phyloP scores from a whole-genome alignment of 1,284 basidiomycete species.

The Earliella scabrosa region DNA sequence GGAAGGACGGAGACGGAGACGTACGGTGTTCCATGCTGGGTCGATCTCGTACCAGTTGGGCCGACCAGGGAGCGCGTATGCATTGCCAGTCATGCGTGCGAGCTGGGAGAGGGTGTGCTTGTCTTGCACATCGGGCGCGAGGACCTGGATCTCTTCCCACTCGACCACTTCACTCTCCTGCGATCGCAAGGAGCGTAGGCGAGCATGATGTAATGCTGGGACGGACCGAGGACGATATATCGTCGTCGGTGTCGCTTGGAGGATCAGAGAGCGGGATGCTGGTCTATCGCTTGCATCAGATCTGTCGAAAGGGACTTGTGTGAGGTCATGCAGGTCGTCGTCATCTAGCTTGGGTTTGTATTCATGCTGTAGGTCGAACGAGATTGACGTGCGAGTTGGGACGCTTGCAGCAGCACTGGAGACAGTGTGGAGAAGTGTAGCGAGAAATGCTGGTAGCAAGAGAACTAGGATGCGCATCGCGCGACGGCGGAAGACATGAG shows the following conservation, averaged over 20 bases:
- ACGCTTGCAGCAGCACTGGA: neutral
- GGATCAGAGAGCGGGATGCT: conserved; percentile 24
- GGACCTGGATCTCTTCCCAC: conserved; percentile 60
- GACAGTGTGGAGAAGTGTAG: neutral
- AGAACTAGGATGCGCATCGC: conserved; percentile 18
- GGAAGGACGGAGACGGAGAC: conserved; percentile 34
- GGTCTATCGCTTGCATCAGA: neutral
- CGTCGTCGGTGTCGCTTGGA: conserved; percentile 58
- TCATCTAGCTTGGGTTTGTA: conserved; percentile 5
- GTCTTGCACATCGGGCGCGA: conserved; percentile 79
- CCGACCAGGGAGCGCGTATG: conserved; percentile 75
- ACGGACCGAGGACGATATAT: conserved; percentile 65
- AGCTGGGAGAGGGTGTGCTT: conserved; percentile 83
- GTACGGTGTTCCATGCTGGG: conserved; percentile 72
- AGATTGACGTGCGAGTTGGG: conserved; percentile 7
- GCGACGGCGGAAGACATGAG: conserved; percentile 16
- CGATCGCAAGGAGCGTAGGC: conserved; percentile 51
- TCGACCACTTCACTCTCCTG: conserved; percentile 54
- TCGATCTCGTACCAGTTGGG: conserved; percentile 88
- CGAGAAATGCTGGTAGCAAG: neutral
- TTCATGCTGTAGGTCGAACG: conserved; percentile 15
- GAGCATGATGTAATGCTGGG: conserved; percentile 52
- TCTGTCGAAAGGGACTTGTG: conserved; percentile 15
- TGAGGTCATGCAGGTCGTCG: conserved; percentile 6
- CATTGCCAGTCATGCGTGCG: conserved; percentile 91